These are phyloP conservation scores for Solanum hybrid DNA, from an alignment of 305 asterid species.

Conservation along the genomic window DNA sequence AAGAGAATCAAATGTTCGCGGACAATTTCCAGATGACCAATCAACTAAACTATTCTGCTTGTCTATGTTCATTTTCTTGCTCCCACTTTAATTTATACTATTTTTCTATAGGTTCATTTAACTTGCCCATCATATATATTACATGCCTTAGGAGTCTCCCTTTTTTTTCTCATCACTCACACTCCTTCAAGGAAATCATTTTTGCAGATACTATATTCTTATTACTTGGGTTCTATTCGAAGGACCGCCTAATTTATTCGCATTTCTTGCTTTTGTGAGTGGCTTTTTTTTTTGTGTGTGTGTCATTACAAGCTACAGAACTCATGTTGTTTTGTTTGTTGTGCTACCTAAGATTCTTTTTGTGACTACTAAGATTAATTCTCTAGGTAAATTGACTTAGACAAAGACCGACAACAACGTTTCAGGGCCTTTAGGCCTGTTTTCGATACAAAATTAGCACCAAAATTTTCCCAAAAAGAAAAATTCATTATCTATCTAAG, in stretches of 20 bases:
- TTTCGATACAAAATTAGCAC: neutral
- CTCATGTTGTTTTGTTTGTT: neutral
- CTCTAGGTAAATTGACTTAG: neutral
- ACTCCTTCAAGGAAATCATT: neutral
- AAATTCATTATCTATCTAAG: too few relatives aligned
- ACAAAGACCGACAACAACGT: neutral
- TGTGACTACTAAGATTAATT: neutral
- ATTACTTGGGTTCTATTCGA: neutral
- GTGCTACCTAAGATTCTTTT: neutral
- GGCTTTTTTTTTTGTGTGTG: too few relatives aligned
- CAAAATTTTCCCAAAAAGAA: neutral
- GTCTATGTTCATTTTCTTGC: neutral
- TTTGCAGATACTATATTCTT: neutral
- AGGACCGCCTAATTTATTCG: neutral
- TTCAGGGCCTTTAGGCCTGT: neutral
- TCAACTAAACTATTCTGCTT: too few relatives aligned
- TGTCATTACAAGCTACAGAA: neutral
- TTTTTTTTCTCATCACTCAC: neutral
- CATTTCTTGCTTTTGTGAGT: neutral
- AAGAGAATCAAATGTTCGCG: neutral
- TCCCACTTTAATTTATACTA: neutral
- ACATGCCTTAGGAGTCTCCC: neutral
- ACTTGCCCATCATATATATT: neutral
- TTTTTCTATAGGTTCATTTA: neutral
- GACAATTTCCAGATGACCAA: too few relatives aligned